phyloP scores from a whole-genome alignment of 345 rosid species.

The Pugionium dolabratum region DNA sequence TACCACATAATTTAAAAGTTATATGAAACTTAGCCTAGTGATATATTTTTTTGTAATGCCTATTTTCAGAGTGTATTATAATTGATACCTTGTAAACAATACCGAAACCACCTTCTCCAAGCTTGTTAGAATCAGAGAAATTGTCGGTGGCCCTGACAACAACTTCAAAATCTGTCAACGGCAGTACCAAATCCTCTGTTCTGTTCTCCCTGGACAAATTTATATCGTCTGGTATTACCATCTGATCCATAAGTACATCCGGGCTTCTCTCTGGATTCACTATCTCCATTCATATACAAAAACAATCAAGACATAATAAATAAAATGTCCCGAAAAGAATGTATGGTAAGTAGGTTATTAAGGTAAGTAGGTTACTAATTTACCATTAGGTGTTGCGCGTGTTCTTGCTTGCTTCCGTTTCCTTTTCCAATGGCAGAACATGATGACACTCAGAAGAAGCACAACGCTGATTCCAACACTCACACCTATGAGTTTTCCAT shows the following conservation, averaged over 20 bases:
- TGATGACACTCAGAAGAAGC: constrained; percentile 44
- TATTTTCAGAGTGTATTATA: no score
- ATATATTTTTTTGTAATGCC: no score
- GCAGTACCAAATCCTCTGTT: constrained; percentile 26
- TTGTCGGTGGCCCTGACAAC: constrained; percentile 28
- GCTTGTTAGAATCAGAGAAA: constrained; percentile 24
- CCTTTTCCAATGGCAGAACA: constrained; percentile 53
- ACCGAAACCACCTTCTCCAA: constrained; percentile 68
- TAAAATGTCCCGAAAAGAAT: not conserved
- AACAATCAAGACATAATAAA: not conserved
- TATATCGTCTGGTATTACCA: constrained; percentile 61
- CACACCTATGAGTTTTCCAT: constrained; percentile 46
- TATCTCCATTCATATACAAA: constrained; percentile 27
- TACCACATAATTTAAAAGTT: not conserved
- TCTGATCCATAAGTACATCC: constrained; percentile 59
- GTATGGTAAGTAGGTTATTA: no score
- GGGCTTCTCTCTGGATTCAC: constrained; percentile 61
- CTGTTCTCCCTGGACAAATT: constrained; percentile 34
- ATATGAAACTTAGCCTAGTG: not conserved
- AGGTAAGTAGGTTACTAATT: no score
- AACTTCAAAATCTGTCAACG: constrained; percentile 31
- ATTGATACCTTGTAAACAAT: constrained; percentile 70
- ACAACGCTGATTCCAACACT: constrained; percentile 48
- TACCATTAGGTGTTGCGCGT: constrained; percentile 28
- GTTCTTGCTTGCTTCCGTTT: constrained; percentile 34